Percentiles rank a stretch among this genome's conserved stretches.
phyloP scores from a whole-genome alignment of 1,284 basidiomycete species.

The Lignosus rhinocerotis region DNA sequence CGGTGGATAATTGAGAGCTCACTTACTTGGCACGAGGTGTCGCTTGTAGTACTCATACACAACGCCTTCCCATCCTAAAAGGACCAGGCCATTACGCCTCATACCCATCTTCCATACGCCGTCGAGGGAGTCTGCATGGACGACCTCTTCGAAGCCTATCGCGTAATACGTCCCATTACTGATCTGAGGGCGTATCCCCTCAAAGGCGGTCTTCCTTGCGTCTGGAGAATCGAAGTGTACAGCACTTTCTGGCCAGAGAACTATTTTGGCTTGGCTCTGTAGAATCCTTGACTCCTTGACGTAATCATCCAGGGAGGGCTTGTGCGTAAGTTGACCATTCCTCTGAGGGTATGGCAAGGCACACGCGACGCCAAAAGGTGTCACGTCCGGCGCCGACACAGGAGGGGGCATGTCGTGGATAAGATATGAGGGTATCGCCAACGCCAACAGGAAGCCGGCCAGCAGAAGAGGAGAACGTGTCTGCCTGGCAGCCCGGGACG shows the following conservation, averaged over 20 bases:
- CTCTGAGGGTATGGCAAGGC: constrained; percentile 49
- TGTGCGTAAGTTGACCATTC: constrained; percentile 36
- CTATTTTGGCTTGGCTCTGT: constrained; percentile 48
- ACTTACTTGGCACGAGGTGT: constrained; percentile 72
- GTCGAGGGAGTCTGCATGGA: constrained; percentile 34
- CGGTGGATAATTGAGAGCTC: not conserved
- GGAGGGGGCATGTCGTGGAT: constrained; percentile 45
- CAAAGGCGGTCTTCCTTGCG: constrained; percentile 53
- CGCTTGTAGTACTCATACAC: constrained; percentile 72
- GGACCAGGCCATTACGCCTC: constrained; percentile 61
- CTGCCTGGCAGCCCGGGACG: not conserved
- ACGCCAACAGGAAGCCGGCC: constrained; percentile 40
- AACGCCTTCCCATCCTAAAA: constrained; percentile 43
- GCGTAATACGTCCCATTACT: constrained; percentile 50
- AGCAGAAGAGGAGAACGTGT: constrained; percentile 37
- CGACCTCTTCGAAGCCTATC: constrained; percentile 66
- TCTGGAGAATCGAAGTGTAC: constrained; percentile 54
- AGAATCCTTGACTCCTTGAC: constrained; percentile 53
- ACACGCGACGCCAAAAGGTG: constrained; percentile 64
- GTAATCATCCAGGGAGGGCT: constrained; percentile 56
- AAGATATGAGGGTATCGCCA: constrained; percentile 61
- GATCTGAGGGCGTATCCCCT: constrained; percentile 37
- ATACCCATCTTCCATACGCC: constrained; percentile 38
- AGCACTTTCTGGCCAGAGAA: constrained; percentile 80
- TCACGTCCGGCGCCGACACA: constrained; percentile 42